A percentile compares a stretch with the other conserved stretches of the same genome.
Evolutionary conservation across 345 rosid species (phyloP).

Genomic region (Boechera stricta): DNA sequence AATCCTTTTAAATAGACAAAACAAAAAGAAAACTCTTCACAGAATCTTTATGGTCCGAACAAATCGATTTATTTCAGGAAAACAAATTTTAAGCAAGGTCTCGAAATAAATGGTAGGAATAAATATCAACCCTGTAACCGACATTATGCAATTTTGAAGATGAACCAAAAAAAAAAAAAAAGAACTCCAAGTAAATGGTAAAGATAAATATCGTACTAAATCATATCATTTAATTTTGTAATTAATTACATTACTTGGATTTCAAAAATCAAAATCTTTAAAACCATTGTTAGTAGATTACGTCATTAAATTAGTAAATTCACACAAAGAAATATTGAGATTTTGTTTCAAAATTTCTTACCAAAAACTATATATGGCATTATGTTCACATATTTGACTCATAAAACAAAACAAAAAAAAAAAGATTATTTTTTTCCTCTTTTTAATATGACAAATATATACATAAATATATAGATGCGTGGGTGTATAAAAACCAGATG

Average conservation of each 20-base stretch:
- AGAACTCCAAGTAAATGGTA: not conserved
- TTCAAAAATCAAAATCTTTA: not conserved
- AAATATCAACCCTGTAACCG: not conserved
- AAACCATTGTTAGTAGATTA: not conserved
- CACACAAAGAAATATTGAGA: not conserved
- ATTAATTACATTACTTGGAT: not conserved
- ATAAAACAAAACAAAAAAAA: not conserved
- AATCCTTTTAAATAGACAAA: slow-evolving; percentile 21
- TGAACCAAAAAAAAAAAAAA: not conserved
- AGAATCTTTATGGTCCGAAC: slow-evolving; percentile 26
- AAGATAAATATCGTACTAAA: slow-evolving; percentile 5
- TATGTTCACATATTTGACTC: slow-evolving; percentile 27
- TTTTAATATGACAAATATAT: slow-evolving; percentile 1
- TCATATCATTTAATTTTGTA: slow-evolving; percentile 2
- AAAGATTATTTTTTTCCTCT: not conserved
- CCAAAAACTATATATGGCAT: slow-evolving; percentile 9
- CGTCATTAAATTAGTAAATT: not conserved
- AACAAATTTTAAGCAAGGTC: slow-evolving; percentile 12
- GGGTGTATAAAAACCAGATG: slow-evolving; percentile 38
- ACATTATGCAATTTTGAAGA: not conserved
- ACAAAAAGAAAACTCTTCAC: slow-evolving; percentile 43
- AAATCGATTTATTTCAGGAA: slow-evolving; percentile 26
- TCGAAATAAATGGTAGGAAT: not conserved
- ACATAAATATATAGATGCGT: slow-evolving; percentile 35
- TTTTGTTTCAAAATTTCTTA: not conserved